These are phyloP conservation scores for Rhinocladiella similis DNA, from an alignment of 2,329 filamentous ascomycete species.

Conservation along the genomic window DNA sequence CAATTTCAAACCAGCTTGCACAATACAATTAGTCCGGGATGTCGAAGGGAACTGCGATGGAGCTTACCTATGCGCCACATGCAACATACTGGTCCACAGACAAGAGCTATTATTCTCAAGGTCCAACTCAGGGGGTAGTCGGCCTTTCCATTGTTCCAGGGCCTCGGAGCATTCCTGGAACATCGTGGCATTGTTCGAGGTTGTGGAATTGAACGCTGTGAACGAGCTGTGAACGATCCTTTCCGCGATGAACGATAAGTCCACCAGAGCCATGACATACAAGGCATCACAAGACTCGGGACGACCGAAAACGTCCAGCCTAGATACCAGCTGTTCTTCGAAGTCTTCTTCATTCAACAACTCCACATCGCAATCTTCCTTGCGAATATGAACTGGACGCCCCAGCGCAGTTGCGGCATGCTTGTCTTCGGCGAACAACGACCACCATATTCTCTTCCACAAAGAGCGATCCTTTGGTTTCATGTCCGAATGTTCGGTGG, in stretches of 20 bases:
- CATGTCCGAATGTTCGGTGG: slow-evolving; percentile 21
- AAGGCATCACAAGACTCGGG: slow-evolving; percentile 15
- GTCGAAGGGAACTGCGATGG: not conserved
- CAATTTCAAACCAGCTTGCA: slow-evolving; percentile 21
- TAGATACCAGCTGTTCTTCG: slow-evolving; percentile 18
- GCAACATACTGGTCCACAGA: slow-evolving; percentile 24
- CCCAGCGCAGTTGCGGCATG: slow-evolving; percentile 26
- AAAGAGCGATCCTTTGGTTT: slow-evolving; percentile 19
- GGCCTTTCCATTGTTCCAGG: slow-evolving; percentile 18
- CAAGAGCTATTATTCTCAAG: slow-evolving; percentile 15
- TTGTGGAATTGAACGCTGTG: slow-evolving; percentile 19
- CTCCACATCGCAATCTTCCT: slow-evolving; percentile 32
- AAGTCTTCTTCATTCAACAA: slow-evolving; percentile 28
- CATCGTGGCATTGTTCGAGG: slow-evolving; percentile 17
- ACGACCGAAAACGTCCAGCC: slow-evolving; percentile 16
- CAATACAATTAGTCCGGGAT: not conserved
- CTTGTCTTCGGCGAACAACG: slow-evolving; percentile 24
- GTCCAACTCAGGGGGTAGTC: slow-evolving; percentile 13
- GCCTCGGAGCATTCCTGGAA: slow-evolving; percentile 20
- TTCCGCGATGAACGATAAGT: slow-evolving; percentile 21
- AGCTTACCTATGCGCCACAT: slow-evolving; percentile 20
- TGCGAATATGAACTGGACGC: slow-evolving; percentile 31
- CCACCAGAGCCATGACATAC: slow-evolving; percentile 23
- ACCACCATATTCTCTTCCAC: slow-evolving; percentile 31
- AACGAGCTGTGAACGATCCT: slow-evolving; percentile 21